Evolutionary conservation across 306 rosid genomes (phyloP).

Genomic region (Alnus rubra): DNA sequence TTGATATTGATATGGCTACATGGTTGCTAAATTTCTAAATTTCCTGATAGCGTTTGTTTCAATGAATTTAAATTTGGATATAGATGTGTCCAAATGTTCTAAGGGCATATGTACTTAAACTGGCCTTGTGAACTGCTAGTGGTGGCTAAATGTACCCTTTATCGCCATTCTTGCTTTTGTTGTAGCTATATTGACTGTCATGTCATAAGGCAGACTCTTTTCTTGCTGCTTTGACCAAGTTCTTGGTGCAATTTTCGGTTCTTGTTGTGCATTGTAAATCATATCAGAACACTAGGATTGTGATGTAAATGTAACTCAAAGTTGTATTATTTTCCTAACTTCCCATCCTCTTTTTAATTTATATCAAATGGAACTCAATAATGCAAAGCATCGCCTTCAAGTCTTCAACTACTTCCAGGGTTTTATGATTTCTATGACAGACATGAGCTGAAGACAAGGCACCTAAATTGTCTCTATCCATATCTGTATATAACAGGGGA

Average conservation of each 20-base stretch:
- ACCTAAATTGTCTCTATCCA: slow-evolving; percentile 10
- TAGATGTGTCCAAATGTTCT: background rate
- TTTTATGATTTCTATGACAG: background rate
- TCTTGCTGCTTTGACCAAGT: slow-evolving; percentile 13
- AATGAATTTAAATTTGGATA: background rate
- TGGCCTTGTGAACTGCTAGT: background rate
- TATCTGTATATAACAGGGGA: slow-evolving; percentile 10
- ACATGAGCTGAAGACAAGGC: background rate
- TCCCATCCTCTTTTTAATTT: background rate
- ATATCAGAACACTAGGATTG: background rate
- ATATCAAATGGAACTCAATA: too few species aligned
- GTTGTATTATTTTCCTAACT: background rate
- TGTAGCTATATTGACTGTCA: background rate
- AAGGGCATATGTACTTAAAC: background rate
- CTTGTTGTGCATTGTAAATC: slow-evolving; percentile 1
- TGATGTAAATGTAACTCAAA: background rate
- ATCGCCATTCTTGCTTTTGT: background rate
- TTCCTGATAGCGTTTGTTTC: background rate
- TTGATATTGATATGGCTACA: background rate
- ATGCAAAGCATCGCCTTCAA: too few species aligned
- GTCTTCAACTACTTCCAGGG: too few species aligned
- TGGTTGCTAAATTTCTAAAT: background rate
- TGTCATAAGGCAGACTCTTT: slow-evolving; percentile 16
- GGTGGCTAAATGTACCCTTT: background rate
- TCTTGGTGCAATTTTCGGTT: background rate